Percentiles rank a stretch among this genome's conserved stretches.
Evolutionary conservation across 208 protist species (phyloP).

Genomic region (Crithidia sp.): DNA sequence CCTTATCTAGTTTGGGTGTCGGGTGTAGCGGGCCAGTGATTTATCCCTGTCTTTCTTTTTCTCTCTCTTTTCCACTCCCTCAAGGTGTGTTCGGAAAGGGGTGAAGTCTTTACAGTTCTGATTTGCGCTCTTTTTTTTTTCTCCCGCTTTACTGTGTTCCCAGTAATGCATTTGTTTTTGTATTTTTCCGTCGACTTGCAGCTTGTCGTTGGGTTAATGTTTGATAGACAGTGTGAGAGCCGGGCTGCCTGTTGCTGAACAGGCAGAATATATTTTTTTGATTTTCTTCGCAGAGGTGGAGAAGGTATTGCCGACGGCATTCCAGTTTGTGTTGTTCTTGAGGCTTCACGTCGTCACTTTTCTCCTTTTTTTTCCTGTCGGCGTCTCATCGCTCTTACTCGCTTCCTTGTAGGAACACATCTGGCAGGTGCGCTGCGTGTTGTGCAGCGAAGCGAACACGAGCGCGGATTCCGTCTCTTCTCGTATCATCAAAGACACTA

Average conservation of each 20-base stretch:
- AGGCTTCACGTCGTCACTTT: background rate
- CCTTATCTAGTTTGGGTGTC: slow-evolving; percentile 60
- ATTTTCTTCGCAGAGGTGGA: background rate
- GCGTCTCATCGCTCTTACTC: background rate
- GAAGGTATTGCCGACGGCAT: no score
- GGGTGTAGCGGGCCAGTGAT: background rate
- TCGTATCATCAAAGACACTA: no score
- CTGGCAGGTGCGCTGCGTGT: no score
- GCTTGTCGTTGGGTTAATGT: no score
- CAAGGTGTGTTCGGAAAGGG: background rate
- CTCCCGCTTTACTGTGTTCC: no score
- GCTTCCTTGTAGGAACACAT: no score
- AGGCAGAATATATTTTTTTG: background rate
- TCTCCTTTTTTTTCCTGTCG: background rate
- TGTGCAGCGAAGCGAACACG: no score
- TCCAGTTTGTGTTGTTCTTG: background rate
- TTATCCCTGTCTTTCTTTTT: background rate
- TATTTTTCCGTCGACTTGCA: no score
- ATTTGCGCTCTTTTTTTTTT: background rate
- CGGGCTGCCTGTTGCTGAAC: no score
- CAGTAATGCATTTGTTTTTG: background rate
- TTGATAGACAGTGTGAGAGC: no score
- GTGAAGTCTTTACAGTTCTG: background rate
- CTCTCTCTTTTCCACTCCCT: background rate
- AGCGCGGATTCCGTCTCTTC: no score